phyloP scores from a whole-genome alignment of 2,329 filamentous ascomycete genomes.

The Venturia nashicola region DNA sequence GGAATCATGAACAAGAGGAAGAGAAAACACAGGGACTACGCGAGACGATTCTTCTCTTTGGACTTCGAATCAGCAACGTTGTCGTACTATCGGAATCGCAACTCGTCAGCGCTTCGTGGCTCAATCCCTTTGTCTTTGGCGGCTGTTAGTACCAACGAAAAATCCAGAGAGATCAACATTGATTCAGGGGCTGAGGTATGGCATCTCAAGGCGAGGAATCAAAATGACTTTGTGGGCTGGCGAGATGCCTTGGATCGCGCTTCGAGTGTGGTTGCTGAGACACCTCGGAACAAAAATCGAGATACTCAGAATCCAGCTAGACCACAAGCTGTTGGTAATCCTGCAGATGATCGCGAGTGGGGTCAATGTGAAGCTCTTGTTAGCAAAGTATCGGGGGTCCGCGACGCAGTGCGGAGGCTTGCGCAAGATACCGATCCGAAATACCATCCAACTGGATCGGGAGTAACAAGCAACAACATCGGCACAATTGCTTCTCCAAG shows the following conservation, averaged over 20 bases:
- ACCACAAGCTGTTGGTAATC: constrained; percentile 14
- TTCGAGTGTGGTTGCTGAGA: constrained; percentile 38
- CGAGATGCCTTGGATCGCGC: constrained; percentile 74
- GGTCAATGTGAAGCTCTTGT: constrained; percentile 73
- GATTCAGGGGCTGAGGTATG: constrained; percentile 95
- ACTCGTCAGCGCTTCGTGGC: constrained; percentile 81
- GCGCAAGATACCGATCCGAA: constrained; percentile 73
- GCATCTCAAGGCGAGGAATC: constrained; percentile 76
- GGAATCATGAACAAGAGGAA: constrained; percentile 81
- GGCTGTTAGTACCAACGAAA: constrained; percentile 79
- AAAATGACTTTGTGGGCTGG: constrained; percentile 81
- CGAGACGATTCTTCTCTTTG: constrained; percentile 86
- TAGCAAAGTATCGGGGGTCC: constrained; percentile 71
- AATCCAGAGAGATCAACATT: constrained; percentile 82
- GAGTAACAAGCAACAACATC: constrained; percentile 20
- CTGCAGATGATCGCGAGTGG: constrained; percentile 72
- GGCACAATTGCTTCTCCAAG: constrained; percentile 24
- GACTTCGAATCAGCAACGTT: constrained; percentile 90
- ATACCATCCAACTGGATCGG: constrained; percentile 29
- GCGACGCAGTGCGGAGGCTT: constrained; percentile 76
- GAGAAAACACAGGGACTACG: constrained; percentile 89
- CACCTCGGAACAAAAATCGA: constrained; percentile 14
- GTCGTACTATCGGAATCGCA: constrained; percentile 91
- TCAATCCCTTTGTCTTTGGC: constrained; percentile 87
- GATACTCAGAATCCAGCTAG: neutral